phyloP scores from a whole-genome alignment of 805 yeast species.

The Scheffersomyces ergatensis region DNA sequence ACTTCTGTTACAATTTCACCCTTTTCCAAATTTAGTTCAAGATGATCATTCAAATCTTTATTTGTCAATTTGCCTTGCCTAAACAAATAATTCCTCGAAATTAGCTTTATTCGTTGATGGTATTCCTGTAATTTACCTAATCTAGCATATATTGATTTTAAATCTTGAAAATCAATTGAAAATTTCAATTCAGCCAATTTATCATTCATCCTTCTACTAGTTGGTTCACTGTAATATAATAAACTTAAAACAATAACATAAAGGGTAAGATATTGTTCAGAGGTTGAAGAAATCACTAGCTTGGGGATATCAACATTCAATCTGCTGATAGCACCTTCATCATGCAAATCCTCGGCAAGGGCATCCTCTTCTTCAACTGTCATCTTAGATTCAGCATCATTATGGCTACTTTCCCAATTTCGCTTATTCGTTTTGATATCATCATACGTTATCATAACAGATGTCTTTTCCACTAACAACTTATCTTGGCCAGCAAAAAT shows the following conservation, averaged over 20 bases:
- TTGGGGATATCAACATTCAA: conserved; percentile 68
- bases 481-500: conserved; percentile 43
- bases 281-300: conserved; percentile 65
- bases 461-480: conserved; percentile 61
- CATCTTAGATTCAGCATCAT: conserved; percentile 1
- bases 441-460: conserved; percentile 61
- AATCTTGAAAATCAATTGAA: conserved; percentile 67
- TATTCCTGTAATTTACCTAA: conserved; percentile 51
- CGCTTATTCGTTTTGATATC: conserved; percentile 27
- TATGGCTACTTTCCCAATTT: conserved; percentile 6
- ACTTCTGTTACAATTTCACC: conserved; percentile 34
- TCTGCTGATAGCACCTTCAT: conserved; percentile 23
- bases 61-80: conserved; percentile 50
- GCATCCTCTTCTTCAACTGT: conserved; percentile 15
- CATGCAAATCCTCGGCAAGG: not conserved
- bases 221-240: conserved; percentile 73
- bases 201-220: conserved; percentile 53
- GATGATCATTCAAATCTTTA: conserved; percentile 43
- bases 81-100: conserved; percentile 48
- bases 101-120: conserved; percentile 25
- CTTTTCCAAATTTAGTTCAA: conserved; percentile 31
- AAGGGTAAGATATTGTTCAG: conserved; percentile 67
- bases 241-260: conserved; percentile 62
- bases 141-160: conserved; percentile 45
- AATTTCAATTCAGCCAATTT: conserved; percentile 64